Conservation (phyloP, 768 basidiomycete species). For the Cystobasidium ongulense region DNA sequence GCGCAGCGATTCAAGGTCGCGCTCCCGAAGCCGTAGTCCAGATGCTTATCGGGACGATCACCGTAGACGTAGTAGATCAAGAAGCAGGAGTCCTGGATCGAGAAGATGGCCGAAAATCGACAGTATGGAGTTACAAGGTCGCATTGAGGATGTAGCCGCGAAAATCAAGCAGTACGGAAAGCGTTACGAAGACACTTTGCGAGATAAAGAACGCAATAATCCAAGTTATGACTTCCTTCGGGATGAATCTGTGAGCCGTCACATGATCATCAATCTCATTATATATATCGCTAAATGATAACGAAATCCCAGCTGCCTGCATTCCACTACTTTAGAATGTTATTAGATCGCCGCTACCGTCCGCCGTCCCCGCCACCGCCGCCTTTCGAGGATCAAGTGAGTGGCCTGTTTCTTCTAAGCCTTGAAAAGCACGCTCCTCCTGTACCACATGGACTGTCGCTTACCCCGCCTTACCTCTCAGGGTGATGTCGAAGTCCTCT, state of each 20-base stretch:
- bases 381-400: conserved; percentile 46
- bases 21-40: conserved; percentile 25
- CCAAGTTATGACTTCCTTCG: conserved; percentile 93
- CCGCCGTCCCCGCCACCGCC: conserved; percentile 44
- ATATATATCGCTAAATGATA: background rate
- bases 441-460: no score
- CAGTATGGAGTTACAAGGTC: conserved; percentile 68
- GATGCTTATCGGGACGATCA: conserved; percentile 22
- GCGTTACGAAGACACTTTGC: conserved; percentile 89
- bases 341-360: conserved; percentile 46
- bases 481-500: conserved; percentile 46
- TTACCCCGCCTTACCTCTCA: conserved; percentile 27
- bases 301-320: conserved; percentile 44
- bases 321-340: conserved; percentile 47
- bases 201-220: conserved; percentile 89
- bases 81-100: conserved; percentile 36
- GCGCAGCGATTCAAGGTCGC: conserved; percentile 28
- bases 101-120: conserved; percentile 43
- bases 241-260: conserved; percentile 44
- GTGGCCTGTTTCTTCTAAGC: conserved; percentile 8
- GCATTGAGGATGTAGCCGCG: conserved; percentile 75
- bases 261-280: background rate
- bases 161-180: conserved; percentile 73
- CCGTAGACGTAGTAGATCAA: conserved; percentile 28
- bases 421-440: background rate